Evolutionary conservation across 192 early-diverging fungal species (phyloP).

Genomic region (Phlyctochytrium bullatum): DNA sequence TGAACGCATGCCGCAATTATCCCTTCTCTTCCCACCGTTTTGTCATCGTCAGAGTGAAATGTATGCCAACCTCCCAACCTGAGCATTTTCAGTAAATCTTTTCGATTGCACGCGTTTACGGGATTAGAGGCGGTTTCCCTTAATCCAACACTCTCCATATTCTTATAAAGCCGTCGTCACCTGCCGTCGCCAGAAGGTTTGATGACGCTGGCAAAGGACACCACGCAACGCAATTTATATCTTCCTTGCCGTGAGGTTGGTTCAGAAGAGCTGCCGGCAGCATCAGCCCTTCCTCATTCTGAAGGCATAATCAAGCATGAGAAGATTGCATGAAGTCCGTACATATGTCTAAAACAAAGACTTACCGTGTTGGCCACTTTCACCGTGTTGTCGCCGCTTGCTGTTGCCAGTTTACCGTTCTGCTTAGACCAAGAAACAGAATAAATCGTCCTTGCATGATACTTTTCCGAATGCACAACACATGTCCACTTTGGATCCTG

Average conservation of each 20-base stretch:
- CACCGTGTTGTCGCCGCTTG: constrained; percentile 79
- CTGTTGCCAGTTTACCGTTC: constrained; percentile 72
- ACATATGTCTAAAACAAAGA: constrained; percentile 11
- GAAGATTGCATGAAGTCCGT: too few relatives aligned
- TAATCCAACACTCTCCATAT: constrained; percentile 83
- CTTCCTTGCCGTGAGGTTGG: constrained; percentile 77
- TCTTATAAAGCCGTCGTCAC: constrained; percentile 84
- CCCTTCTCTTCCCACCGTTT: too few relatives aligned
- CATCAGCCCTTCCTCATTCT: too few relatives aligned
- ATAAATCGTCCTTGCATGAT: constrained; percentile 86
- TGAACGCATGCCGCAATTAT: too few relatives aligned
- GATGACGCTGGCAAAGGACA: constrained; percentile 56
- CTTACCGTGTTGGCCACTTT: constrained; percentile 58
- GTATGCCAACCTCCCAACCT: background rate
- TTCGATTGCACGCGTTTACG: too few relatives aligned
- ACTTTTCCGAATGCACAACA: constrained; percentile 60
- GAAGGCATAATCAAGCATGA: too few relatives aligned
- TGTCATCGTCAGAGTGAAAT: too few relatives aligned
- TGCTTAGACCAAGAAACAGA: constrained; percentile 87
- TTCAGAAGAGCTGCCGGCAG: constrained; percentile 3
- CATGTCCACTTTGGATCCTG: constrained; percentile 68
- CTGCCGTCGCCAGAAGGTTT: constrained; percentile 79
- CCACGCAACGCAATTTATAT: constrained; percentile 91
- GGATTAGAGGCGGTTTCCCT: too few relatives aligned
- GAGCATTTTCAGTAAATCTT: background rate